These are phyloP conservation scores for Hygrophorus russula DNA, from an alignment of 768 basidiomycete genomes.

Conservation along the genomic window DNA sequence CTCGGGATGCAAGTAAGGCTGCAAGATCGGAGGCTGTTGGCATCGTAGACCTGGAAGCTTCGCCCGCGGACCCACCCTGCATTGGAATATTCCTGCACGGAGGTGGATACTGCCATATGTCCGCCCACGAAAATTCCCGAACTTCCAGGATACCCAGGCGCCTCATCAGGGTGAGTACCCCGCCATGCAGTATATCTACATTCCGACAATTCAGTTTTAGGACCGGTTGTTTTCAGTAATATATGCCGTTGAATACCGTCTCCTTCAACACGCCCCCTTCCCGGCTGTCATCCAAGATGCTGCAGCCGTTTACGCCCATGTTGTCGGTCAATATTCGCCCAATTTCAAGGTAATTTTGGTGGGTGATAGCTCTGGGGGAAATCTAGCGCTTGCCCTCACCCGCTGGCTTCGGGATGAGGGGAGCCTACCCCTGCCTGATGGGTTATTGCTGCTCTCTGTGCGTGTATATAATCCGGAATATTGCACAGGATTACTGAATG, in stretches of 20 bases:
- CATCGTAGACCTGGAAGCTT: conserved; percentile 14
- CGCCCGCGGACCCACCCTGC: conserved; percentile 18
- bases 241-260: conserved; percentile 39
- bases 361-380: conserved; percentile 47
- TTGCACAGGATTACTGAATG: not conserved
- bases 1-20: conserved; percentile 8
- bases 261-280: conserved; percentile 40
- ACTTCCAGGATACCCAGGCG: conserved; percentile 39
- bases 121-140: conserved; percentile 35
- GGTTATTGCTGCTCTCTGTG: conserved; percentile 35
- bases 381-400: conserved; percentile 37
- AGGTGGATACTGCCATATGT: conserved; percentile 48
- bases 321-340: conserved; percentile 18
- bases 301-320: conserved; percentile 38
- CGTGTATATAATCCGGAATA: conserved; percentile 1
- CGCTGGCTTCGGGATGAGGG: conserved; percentile 45
- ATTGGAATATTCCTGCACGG: conserved; percentile 44
- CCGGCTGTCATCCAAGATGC: conserved; percentile 45
- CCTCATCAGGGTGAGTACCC: conserved; percentile 26
- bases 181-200: not conserved
- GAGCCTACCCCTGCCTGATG: conserved; percentile 30
- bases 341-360: conserved; percentile 33
- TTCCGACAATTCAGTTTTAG: conserved; percentile 8
- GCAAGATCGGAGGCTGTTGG: conserved; percentile 4
- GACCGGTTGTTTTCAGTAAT: conserved; percentile 22